Conservation (phyloP, 306 rosid species). For the Ormosia semicastrata region DNA sequence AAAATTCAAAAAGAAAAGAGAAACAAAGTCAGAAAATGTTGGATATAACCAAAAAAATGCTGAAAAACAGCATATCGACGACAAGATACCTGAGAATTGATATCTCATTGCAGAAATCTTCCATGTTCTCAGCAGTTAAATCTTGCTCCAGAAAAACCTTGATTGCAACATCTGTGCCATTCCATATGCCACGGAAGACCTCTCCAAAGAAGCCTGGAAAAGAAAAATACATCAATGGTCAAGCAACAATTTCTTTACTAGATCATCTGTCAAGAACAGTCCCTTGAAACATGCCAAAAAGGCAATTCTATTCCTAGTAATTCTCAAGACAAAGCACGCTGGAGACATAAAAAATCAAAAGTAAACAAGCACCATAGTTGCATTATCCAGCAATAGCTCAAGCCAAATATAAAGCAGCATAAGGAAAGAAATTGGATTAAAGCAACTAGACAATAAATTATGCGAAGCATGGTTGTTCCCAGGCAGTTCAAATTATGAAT, state of each 20-base stretch:
- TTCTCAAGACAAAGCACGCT: background rate
- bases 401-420: background rate
- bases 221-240: slow-evolving; percentile 25
- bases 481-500: background rate
- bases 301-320: background rate
- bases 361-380: background rate
- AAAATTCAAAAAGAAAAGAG: slow-evolving; percentile 10
- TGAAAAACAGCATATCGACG: slow-evolving; percentile 13
- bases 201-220: slow-evolving; percentile 93
- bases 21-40: slow-evolving; percentile 36
- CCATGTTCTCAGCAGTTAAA: slow-evolving; percentile 93
- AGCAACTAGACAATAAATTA: background rate
- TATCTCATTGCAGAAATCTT: slow-evolving; percentile 98
- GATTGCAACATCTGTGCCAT: slow-evolving; percentile 96
- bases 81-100: slow-evolving; percentile 79
- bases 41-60: slow-evolving; percentile 19
- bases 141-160: slow-evolving; percentile 98
- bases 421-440: background rate
- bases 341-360: background rate
- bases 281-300: background rate
- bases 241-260: slow-evolving; percentile 23
- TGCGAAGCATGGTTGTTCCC: background rate
- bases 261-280: slow-evolving; percentile 4
- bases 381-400: background rate
- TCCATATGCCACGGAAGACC: slow-evolving; percentile 95